A percentile compares a stretch with the other conserved stretches of the same genome.
phyloP scores from a whole-genome alignment of 257 asterid species.

The Coffea canephora region DNA sequence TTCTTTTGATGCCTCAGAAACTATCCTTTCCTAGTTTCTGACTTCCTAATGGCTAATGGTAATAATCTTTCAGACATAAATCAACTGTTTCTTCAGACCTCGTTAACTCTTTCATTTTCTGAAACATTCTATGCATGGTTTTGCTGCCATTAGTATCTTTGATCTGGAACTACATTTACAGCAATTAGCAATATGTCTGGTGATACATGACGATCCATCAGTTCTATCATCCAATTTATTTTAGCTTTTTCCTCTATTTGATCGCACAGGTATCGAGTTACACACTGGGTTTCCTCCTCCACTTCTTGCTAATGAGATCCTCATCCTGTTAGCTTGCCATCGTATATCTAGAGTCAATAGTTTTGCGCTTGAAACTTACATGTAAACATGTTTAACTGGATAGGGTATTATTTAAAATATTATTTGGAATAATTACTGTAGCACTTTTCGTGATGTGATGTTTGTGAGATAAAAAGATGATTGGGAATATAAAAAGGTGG shows the following conservation, averaged over 20 bases:
- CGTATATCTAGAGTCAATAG: neutral
- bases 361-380: neutral
- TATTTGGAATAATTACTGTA: too few species aligned
- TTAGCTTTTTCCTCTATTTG: neutral
- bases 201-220: neutral
- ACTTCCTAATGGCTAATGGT: neutral
- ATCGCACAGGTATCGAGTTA: neutral
- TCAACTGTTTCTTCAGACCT: neutral
- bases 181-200: neutral
- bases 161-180: neutral
- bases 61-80: neutral
- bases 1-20: neutral
- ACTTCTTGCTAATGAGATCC: slow-evolving; percentile 7
- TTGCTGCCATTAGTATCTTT: neutral
- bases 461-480: too few species aligned
- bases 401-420: neutral
- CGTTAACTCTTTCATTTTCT: neutral
- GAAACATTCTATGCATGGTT: neutral
- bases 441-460: too few species aligned
- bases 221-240: neutral
- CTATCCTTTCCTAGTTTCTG: neutral
- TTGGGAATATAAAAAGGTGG: too few species aligned
- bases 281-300: neutral
- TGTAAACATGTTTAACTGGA: too few species aligned
- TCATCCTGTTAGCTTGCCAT: neutral